Conservation (phyloP, 176 grass and related monocot species). For the Triticum aestivum region IWGSC_CS_RefSeq_v2.1 NC_057796.1:98733141-98733640, state of each 20-base stretch:
- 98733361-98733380: slow-evolving; percentile 95
- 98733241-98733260: neutral
- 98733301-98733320: neutral
- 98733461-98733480: slow-evolving; percentile 55
- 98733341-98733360: slow-evolving; percentile 91
- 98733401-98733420: slow-evolving; percentile 82
- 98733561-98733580: slow-evolving; percentile 92
- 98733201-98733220: neutral
- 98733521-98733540: slow-evolving; percentile 95
- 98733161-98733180: neutral
- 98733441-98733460: slow-evolving; percentile 64
- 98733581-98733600: neutral
- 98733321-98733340: slow-evolving; percentile 47
- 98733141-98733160: neutral
- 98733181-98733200: neutral
- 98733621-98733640: slow-evolving; percentile 2
- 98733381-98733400: slow-evolving; percentile 79
- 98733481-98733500: slow-evolving; percentile 82
- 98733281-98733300: neutral
- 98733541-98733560: slow-evolving; percentile 96
- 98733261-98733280: neutral
- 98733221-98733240: slow-evolving; percentile 7
- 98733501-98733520: slow-evolving; percentile 93
- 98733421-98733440: slow-evolving; percentile 55
- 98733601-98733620: neutral